These are phyloP conservation scores for Fusarium nematophilum DNA, from an alignment of 2,329 filamentous ascomycete species.

Conservation along the genomic window DNA sequence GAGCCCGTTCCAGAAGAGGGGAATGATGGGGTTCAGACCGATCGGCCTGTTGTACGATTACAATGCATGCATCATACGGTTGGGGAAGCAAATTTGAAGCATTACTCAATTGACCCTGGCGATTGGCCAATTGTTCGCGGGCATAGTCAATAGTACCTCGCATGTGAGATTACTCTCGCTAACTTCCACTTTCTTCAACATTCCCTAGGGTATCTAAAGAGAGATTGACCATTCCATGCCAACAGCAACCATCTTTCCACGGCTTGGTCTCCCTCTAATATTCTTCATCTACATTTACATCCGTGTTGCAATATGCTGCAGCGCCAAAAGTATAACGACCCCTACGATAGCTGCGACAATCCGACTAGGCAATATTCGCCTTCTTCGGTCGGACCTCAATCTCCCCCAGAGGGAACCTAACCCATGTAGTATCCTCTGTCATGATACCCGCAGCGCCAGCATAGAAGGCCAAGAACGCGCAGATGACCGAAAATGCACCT, in stretches of 20 bases:
- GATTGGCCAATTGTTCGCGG: background rate
- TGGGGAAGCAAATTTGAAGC: slow-evolving; percentile 27
- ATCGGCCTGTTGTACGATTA: slow-evolving; percentile 31
- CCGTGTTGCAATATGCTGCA: background rate
- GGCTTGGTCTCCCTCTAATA: too few species aligned
- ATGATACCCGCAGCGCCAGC: slow-evolving; percentile 55
- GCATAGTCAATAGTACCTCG: too few species aligned
- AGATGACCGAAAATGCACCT: slow-evolving; percentile 52
- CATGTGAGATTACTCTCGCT: too few species aligned
- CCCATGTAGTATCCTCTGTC: slow-evolving; percentile 54
- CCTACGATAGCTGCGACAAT: background rate
- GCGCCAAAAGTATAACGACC: background rate
- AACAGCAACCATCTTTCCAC: too few species aligned
- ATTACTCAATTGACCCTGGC: slow-evolving; percentile 3
- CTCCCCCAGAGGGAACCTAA: slow-evolving; percentile 55
- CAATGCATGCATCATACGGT: slow-evolving; percentile 34
- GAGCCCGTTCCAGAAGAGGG: background rate
- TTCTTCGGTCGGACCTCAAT: slow-evolving; percentile 39
- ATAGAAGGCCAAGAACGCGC: slow-evolving; percentile 53
- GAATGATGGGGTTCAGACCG: slow-evolving; percentile 22
- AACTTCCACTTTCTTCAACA: too few species aligned
- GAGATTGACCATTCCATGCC: too few species aligned
- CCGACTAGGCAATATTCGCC: slow-evolving; percentile 36
- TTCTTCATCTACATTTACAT: too few species aligned
- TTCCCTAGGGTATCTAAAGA: too few species aligned